phyloP scores from a whole-genome alignment of 257 asterid genomes.

The Plantago elongata region DNA sequence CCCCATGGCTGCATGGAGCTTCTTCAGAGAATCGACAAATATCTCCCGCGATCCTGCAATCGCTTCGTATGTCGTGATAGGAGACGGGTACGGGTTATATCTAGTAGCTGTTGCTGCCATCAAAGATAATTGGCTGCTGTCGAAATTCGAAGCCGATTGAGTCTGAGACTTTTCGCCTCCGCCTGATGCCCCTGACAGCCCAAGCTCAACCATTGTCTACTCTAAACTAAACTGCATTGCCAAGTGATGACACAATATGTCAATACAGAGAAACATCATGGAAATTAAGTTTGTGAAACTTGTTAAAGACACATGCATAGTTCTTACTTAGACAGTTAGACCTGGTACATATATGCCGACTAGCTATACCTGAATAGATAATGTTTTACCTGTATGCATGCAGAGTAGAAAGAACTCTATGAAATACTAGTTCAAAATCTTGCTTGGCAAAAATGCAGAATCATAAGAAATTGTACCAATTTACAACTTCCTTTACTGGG shows the following conservation, averaged over 20 bases:
- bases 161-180: slow-evolving; percentile 27
- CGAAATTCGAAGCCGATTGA: slow-evolving; percentile 30
- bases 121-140: slow-evolving; percentile 22
- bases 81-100: slow-evolving; percentile 59
- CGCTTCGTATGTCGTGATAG: slow-evolving; percentile 59
- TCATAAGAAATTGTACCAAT: not conserved
- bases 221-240: slow-evolving; percentile 11
- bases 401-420: too few species aligned
- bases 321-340: not conserved
- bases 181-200: slow-evolving; percentile 23
- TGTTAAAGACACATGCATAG: not conserved
- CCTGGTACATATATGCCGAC: too few species aligned
- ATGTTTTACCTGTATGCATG: too few species aligned
- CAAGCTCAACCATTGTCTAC: slow-evolving; percentile 33
- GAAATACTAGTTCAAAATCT: not conserved
- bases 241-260: not conserved
- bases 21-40: slow-evolving; percentile 61
- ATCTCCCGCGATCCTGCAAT: slow-evolving; percentile 41
- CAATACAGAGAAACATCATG: slow-evolving; percentile 8
- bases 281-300: not conserved
- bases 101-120: slow-evolving; percentile 16
- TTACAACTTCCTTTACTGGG: slow-evolving; percentile 12
- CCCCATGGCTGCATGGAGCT: slow-evolving; percentile 68
- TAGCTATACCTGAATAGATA: too few species aligned
- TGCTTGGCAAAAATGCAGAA: not conserved